phyloP scores from a whole-genome alignment of 257 asterid species.

The Solanum virginianum region DNA sequence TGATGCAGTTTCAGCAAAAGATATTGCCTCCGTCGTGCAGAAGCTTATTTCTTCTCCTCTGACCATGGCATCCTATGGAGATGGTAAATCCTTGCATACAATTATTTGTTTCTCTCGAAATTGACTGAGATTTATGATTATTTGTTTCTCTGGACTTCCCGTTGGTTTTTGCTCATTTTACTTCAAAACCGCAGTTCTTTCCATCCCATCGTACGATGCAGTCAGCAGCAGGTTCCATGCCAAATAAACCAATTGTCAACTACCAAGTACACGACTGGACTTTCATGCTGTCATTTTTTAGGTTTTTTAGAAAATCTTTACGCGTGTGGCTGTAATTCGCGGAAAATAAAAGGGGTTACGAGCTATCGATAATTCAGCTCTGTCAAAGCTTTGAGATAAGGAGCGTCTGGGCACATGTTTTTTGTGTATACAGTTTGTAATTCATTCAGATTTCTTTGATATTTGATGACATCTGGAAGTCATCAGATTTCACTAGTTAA shows the following conservation, averaged over 20 bases:
- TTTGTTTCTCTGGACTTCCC: not conserved
- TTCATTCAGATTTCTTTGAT: not conserved
- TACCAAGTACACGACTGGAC: not conserved
- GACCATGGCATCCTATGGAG: conserved; percentile 92
- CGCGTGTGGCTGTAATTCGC: conserved; percentile 4
- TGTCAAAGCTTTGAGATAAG: not conserved
- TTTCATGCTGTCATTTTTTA: not conserved
- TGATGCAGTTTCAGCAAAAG: conserved; percentile 44
- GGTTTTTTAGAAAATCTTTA: conserved; percentile 5
- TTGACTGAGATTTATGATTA: conserved; percentile 42
- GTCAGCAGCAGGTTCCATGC: conserved; percentile 40
- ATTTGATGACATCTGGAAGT: not conserved
- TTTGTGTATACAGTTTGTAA: not conserved
- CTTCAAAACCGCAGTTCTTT: conserved; percentile 41
- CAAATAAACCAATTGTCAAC: conserved; percentile 6
- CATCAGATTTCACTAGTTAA: not conserved
- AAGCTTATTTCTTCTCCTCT: conserved; percentile 68
- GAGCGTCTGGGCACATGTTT: conserved; percentile 4
- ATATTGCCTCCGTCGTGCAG: conserved; percentile 32
- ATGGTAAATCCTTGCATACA: conserved; percentile 38
- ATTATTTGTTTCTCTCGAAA: not conserved
- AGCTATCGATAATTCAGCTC: conserved; percentile 2
- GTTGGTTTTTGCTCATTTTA: not conserved
- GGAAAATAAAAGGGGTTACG: conserved; percentile 18
- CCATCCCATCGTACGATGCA: conserved; percentile 63